Evolutionary conservation across 805 yeast species (phyloP), one percentile per base, ranked within the genome.

Genomic region (Lachancea sp.): DNA sequence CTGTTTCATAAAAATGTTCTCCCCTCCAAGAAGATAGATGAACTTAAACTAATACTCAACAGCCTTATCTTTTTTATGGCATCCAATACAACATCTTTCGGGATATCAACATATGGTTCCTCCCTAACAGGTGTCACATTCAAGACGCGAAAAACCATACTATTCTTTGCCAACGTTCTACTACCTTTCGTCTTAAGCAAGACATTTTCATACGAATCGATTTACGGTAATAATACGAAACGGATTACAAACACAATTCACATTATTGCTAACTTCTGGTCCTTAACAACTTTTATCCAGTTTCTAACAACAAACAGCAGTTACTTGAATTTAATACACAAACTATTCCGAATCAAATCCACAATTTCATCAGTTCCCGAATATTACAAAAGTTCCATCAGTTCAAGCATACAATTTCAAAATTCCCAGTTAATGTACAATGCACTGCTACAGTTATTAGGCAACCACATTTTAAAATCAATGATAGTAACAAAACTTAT

Each of bases 351-450:
- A 1, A 45, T 52, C 19, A 20, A 18, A 20, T 16, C 33, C 11
- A 18, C 15, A 8, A 8, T 12, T 9, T 9, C 13, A 3, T 28
- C 20, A 15, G 16, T 8, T 5, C 28, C 39, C 3, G 37, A 34
- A n/a, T 51, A 48, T 22, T 49, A 50, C 38, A 46, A 45, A 26
- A 41, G 45, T 23, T 37, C 56, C 5, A 45, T 55, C 6, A 40
- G 41, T 21, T 48, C 56, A 1, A 50, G 50, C 11, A 40, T 53
- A 17, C 54, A 55, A 30, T 53, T 45, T 35, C 60, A 54, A 23
- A 57, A 57, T 41, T 41, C 59, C 29, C 64, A 59, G 38, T 42
- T 59, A 8, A 40, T 59, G 4, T 59, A 61, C 61, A 56, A 55
- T 35, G 51, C 61, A 1, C 45, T 56, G 1, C 36, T 59, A 12